Base-by-base conservation (phyloP, 192 early-diverging fungal species). In the Haplosporangium gracile region DNA sequence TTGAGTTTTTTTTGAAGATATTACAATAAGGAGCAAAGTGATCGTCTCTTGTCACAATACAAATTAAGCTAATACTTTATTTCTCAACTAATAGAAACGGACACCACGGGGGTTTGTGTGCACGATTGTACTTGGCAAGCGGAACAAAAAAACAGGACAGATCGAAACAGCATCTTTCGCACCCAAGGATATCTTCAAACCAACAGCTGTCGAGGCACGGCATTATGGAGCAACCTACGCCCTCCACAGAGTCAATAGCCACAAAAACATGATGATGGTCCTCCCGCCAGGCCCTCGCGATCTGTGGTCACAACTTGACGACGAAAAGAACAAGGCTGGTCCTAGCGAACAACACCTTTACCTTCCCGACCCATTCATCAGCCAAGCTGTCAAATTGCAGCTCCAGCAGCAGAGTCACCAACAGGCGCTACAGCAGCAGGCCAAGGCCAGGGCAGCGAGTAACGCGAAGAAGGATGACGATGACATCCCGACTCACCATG, bases 181-280 rank as follows among this genome's bases (percentile, higher is more conserved):
- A 53, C 83, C 84, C 63, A 88, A 74, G 70, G 92, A 89, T 89
- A 85, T 83, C 13, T 87, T 80, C 84, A 91, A 88, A 86, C 92
- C 84, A 83, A 91, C 92, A 0, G 79, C 92, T 2, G 40, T 90
- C 6, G 92, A 93, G 53, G 95, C 93, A 11, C 91, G 93, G 32
- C 94, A 97, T 78, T 89, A 91, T 77, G 93, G 93, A 0, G 95
- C 95, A 5, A 97, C 97, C 0, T 97, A 93, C 88, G 93, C 93
- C 7, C 90, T 98, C 20, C 95, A 96, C 85, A 91, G 95, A 43
- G 84, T 97, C 70, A 90, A 90, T 38, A 96, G 94, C 1, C 91
- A 95, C 71, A 93, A 93, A 78, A 90, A 92, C 38, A 77, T 97
- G 77, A 83, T 95, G 70, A 91, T 91, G 42, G 91, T 95, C 55